Percentiles rank a stretch among this genome's conserved stretches.
These are phyloP conservation scores for Trametes elegans DNA, from an alignment of 768 basidiomycete genomes.

Conservation along the genomic window DNA sequence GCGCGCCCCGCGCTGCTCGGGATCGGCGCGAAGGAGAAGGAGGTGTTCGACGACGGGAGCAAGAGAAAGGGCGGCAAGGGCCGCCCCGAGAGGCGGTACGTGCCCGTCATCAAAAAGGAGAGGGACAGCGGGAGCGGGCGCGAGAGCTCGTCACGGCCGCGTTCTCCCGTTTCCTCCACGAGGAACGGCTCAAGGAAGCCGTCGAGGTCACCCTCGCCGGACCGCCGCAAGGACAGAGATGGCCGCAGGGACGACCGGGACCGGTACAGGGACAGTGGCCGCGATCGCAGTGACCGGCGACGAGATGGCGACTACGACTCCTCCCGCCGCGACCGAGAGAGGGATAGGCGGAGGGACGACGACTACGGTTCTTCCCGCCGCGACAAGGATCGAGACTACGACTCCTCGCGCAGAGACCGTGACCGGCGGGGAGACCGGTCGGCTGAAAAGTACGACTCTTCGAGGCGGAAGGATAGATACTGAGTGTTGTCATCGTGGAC, in stretches of 20 bases:
- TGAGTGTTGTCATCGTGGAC: not conserved
- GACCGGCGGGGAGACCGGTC: conserved; percentile 14
- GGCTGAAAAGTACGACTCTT: conserved; percentile 11
- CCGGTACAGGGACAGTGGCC: conserved; percentile 30
- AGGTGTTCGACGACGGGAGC: conserved; percentile 68
- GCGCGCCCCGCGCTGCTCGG: conserved; percentile 86
- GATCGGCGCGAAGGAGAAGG: conserved; percentile 89
- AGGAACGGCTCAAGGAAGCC: conserved; percentile 43
- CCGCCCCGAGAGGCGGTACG: conserved; percentile 71
- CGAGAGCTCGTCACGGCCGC: conserved; percentile 32
- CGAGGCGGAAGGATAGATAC: not conserved
- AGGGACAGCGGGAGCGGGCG: conserved; percentile 25
- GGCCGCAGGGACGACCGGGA: conserved; percentile 29
- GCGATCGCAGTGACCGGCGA: conserved; percentile 26
- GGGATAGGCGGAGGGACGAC: conserved; percentile 6
- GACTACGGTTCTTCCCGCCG: conserved; percentile 10
- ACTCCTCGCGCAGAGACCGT: conserved; percentile 13
- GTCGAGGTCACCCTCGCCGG: conserved; percentile 48
- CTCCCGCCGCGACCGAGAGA: conserved; percentile 1
- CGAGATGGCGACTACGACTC: not conserved
- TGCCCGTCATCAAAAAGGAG: conserved; percentile 79
- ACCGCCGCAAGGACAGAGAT: conserved; percentile 22
- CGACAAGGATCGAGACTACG: conserved; percentile 12
- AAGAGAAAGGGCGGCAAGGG: conserved; percentile 42
- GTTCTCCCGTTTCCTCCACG: conserved; percentile 38